These are phyloP conservation scores for Mycena epipterygia DNA, from an alignment of 768 basidiomycete species.

Conservation along the genomic window DNA sequence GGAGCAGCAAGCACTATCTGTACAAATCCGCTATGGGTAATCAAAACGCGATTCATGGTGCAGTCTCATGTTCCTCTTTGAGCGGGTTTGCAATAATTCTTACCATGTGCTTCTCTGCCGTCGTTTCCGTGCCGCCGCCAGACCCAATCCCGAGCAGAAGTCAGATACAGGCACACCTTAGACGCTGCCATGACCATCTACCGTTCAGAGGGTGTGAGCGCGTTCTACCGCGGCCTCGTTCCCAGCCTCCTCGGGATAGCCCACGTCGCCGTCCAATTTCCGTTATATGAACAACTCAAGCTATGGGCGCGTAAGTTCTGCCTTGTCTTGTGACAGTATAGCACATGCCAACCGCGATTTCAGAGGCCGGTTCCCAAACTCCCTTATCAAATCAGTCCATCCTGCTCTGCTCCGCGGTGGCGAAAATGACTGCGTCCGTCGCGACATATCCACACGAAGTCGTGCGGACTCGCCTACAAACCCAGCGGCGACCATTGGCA, in stretches of 20 bases:
- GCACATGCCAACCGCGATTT: constrained; percentile 11
- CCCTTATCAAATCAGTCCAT: constrained; percentile 76
- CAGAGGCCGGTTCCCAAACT: constrained; percentile 61
- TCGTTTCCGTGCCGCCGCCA: constrained; percentile 46
- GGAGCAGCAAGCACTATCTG: constrained; percentile 93
- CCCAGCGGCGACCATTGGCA: constrained; percentile 76
- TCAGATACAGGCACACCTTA: constrained; percentile 88
- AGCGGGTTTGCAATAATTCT: constrained; percentile 2
- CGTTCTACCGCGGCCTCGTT: constrained; percentile 95
- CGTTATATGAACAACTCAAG: constrained; percentile 95
- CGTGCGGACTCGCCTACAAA: constrained; percentile 96
- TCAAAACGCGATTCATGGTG: constrained; percentile 99
- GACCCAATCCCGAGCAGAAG: constrained; percentile 88
- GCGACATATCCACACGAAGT: constrained; percentile 99
- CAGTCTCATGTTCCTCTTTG: constrained; percentile 29
- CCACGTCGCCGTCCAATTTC: constrained; percentile 98
- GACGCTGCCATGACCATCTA: constrained; percentile 94
- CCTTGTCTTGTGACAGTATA: constrained; percentile 22
- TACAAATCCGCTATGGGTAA: constrained; percentile 98
- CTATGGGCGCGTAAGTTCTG: constrained; percentile 81
- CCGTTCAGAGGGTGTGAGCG: constrained; percentile 84
- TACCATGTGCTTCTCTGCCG: constrained; percentile 29
- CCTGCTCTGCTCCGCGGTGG: constrained; percentile 90
- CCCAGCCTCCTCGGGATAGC: constrained; percentile 94
- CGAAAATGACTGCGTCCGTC: constrained; percentile 96